Evolutionary conservation across 345 rosid genomes (phyloP), one percentile per base, ranked within the genome.

Genomic region (Citrus unshiu): DNA sequence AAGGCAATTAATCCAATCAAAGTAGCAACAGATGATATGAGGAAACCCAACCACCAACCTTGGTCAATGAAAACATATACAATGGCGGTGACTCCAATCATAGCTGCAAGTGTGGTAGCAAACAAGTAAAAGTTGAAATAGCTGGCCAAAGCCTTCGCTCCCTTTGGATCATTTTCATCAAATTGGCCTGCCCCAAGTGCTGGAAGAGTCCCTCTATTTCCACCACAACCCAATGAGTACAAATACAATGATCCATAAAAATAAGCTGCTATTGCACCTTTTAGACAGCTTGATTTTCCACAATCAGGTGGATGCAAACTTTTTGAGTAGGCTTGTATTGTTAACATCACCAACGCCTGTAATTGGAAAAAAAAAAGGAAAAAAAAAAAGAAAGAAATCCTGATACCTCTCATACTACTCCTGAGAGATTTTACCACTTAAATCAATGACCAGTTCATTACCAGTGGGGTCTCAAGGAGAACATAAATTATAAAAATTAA

Each of bases 151-250:
- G 87, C 81, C 46, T 80, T 81, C 14, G 79, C 91, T 74, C 88
- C 81, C 66, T 81, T 43, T 10, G 49, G 49, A 10, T 43, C 49
- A 43, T 43, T 87, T 24, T 70, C 78, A 65, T 89, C 79, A 58
- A 89, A 89, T 35, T 91, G 95, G 77, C 88, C 93, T 0, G 88
- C 91, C 0, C 95, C 90, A 9, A 88, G 84, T 0, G 92, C 73
- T 5, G 89, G 81, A 30, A 88, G 74, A 29, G 87, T 83, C 4
- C 92, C 88, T 25, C 83, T 83, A 2, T 81, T 77, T 12, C 89
- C 90, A 1, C 90, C 95, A 0, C 79, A 2, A 0, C 89, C 91
- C 35, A 88, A 64, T 35, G 93, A 90, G 32, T 87, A 32, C 70
- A 88, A 68, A 24, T 57, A 39, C 51, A 88, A 71, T 0, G 90